Evolutionary conservation across 805 yeast genomes (phyloP), one percentile per base, ranked within the genome.

Genomic region (Yarrowia porcina): DNA sequence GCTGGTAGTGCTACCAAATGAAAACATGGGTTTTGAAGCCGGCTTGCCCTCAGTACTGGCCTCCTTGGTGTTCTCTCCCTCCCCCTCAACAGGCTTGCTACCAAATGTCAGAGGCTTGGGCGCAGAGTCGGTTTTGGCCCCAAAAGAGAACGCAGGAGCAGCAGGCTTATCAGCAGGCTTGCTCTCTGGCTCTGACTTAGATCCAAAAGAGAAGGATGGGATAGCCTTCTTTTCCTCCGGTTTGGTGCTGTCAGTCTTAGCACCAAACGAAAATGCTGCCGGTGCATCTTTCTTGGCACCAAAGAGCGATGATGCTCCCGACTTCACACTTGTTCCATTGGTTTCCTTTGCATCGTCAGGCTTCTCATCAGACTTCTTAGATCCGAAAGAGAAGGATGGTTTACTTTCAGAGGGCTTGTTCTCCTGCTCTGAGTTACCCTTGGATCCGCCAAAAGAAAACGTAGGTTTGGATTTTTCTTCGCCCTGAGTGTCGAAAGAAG

Each of bases 251-350:
- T 56, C 60, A 5, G 64, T 33, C 61, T 41, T 44, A 1, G 41
- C 42, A 13, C 66, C 67, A 36, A 63, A 65, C 27, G 65, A 17
- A 39, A 63, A 63, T 1, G 63, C 18, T 5, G 52, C 21, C 2
- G 52, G 25, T 11, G 21, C n/a, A 10, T n/a, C 15, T 5, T 32
- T 32, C 21, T 17, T 21, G 45, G 35, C n/a, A 21, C 17, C 25
- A 10, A 13, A 36, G 23, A 36, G 18, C 2, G 18, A n/a, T 33
- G 18, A 5, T 36, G 13, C 23, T 7, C 6, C 15, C 13, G 41
- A 21, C 18, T 36, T 36, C 6, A 4, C 9, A 11, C 3, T 1
- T 1, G 41, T 18, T 36, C 23, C 41, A 11, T 36, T 36, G 9
- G 41, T 36, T 10, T n/a, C 10, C 38, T n/a, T n/a, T 6, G 35